Base-by-base conservation (phyloP, 108 stramenopile genomes). In the Skeletonema costatum region DNA sequence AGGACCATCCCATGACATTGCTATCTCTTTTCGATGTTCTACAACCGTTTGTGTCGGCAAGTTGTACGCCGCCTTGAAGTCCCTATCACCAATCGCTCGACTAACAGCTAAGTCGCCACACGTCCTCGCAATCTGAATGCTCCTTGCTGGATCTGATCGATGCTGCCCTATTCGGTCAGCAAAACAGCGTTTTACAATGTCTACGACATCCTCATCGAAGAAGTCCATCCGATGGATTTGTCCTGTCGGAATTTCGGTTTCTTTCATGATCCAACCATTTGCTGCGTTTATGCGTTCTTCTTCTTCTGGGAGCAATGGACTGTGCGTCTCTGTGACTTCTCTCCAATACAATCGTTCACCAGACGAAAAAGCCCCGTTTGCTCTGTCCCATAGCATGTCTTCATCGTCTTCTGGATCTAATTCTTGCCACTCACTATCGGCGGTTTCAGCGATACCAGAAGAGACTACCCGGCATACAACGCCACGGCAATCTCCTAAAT, bases 61-160 rank as follows among this genome's bases (percentile, higher is more conserved):
- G 68, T 94, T 92, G 78, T 85, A 92, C 5, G 75, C 84, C 21
- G 89, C 87, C 60, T 95, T 95, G 73, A 92, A 95, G 42, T 92
- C 92, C 35, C 92, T 82, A 66, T 95, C 94, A 12, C 94, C 94
- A 60, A 95, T 76, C 19, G 91, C 92, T 70, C 94, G 77, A 75
- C 90, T 92, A 7, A 95, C 92, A 53, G 92, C 87, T 29, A 95
- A 85, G 60, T 95, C 94, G 9, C 94, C 92, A 74, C 94, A 95
- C 12, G 92, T 90, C 61, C 92, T 67, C 16, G 88, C 88, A 50
- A 92, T 92, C 31, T 89, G 73, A 17, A 91, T 76, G 39, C 88
- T 85, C 58, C 91, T 80, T 38, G 87, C 88, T 19, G 91, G 93
- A 61, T 87, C 90, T 25, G 90, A 83, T 50, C 79, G 83, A 60